phyloP scores from a whole-genome alignment of 805 yeast genomes.

The Priceomyces haplophilus region DNA sequence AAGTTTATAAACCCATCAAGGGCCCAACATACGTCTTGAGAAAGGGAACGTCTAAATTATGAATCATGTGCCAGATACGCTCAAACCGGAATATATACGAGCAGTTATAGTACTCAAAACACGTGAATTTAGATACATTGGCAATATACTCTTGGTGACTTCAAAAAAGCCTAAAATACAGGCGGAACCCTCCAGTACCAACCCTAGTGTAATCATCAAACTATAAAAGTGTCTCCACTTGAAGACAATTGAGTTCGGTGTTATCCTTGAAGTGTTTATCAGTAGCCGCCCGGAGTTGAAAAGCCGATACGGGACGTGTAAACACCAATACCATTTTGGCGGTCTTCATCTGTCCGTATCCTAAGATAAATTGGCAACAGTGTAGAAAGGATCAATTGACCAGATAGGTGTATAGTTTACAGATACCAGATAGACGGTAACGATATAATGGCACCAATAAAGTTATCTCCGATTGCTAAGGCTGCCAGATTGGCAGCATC shows the following conservation, averaged over 20 bases:
- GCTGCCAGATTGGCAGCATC: slow-evolving; percentile 41
- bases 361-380: background rate
- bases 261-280: too few relatives aligned
- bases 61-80: background rate
- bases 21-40: too few relatives aligned
- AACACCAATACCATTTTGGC: slow-evolving; percentile 8
- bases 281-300: background rate
- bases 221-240: too few relatives aligned
- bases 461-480: slow-evolving; percentile 38
- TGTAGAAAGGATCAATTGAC: background rate
- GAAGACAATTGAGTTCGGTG: too few relatives aligned
- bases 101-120: background rate
- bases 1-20: too few relatives aligned
- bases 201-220: too few relatives aligned
- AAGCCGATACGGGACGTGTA: background rate
- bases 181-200: too few relatives aligned
- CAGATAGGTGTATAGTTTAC: background rate
- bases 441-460: slow-evolving; percentile 20
- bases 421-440: background rate
- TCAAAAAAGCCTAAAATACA: background rate
- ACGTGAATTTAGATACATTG: too few relatives aligned
- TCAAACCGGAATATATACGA: background rate
- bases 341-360: slow-evolving; percentile 32
- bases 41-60: too few relatives aligned
- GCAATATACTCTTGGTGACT: too few relatives aligned